These are phyloP conservation scores for Rubia yunnanensis DNA, from an alignment of 257 asterid genomes.

Conservation along the genomic window DNA sequence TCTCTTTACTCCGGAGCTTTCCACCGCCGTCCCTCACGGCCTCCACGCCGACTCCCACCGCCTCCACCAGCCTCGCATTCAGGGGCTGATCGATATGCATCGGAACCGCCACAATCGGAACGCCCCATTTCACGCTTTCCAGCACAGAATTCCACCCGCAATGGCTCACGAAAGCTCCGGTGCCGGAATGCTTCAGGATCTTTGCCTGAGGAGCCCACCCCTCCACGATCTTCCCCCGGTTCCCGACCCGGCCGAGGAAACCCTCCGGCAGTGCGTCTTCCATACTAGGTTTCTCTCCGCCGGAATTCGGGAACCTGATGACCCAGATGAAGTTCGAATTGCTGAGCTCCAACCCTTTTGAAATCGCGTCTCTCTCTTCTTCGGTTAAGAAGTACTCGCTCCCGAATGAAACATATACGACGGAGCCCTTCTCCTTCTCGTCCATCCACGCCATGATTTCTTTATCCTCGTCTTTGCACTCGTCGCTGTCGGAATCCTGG, in stretches of 20 bases:
- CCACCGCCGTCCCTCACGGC: neutral
- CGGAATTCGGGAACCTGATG: conserved; percentile 24
- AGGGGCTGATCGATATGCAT: conserved; percentile 23
- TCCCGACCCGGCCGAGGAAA: conserved; percentile 9
- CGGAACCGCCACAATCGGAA: conserved; percentile 18
- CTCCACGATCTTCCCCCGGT: conserved; percentile 15
- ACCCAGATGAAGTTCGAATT: conserved; percentile 36
- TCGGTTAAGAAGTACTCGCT: neutral
- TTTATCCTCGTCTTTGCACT: neutral
- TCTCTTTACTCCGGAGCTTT: neutral
- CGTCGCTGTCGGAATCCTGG: neutral
- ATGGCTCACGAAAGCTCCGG: conserved; percentile 6
- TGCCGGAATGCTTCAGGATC: conserved; percentile 43
- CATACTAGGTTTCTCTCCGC: too few species aligned
- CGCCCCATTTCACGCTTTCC: conserved; percentile 20
- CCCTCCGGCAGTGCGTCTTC: conserved; percentile 19
- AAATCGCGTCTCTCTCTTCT: neutral
- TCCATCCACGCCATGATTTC: neutral
- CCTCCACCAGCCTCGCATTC: conserved; percentile 14
- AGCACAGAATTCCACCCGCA: conserved; percentile 20
- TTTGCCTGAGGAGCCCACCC: conserved; percentile 34
- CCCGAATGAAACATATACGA: neutral
- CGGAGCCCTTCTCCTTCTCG: neutral
- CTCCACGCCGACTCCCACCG: neutral
- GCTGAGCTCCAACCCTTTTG: conserved; percentile 14